Percentiles rank a stretch among this genome's conserved stretches.
Evolutionary conservation across 2,329 filamentous ascomycete genomes (phyloP).

Genomic region (Chaetomium sp.): DNA sequence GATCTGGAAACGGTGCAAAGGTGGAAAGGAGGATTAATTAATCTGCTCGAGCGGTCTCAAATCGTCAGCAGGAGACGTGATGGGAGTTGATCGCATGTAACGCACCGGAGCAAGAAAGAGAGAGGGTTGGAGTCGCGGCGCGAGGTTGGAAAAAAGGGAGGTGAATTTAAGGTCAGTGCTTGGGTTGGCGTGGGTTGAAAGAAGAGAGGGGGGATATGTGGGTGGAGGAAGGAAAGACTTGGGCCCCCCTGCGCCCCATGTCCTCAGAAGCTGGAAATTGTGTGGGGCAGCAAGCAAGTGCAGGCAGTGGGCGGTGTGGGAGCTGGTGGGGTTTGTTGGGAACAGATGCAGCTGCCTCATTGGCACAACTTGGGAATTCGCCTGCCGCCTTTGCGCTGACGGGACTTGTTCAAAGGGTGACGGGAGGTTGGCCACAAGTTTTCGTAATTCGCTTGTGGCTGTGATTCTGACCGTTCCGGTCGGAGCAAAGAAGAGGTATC

Average conservation of each 20-base stretch:
- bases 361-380: constrained; percentile 22
- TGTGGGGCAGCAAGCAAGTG: constrained; percentile 15
- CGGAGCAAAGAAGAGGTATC: neutral
- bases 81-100: constrained; percentile 17
- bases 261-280: constrained; percentile 14
- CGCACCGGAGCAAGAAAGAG: constrained; percentile 30
- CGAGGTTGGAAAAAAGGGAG: constrained; percentile 33
- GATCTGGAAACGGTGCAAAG: constrained; percentile 33
- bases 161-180: constrained; percentile 33
- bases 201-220: constrained; percentile 20
- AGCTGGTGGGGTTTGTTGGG: constrained; percentile 18
- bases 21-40: constrained; percentile 24
- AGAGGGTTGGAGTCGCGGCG: constrained; percentile 27
- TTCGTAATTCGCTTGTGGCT: constrained; percentile 22
- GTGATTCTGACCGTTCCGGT: neutral
- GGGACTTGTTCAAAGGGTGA: neutral
- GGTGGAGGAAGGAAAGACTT: constrained; percentile 24
- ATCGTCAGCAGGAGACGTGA: constrained; percentile 29
- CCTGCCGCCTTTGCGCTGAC: constrained; percentile 23
- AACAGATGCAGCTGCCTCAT: constrained; percentile 26
- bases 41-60: constrained; percentile 32
- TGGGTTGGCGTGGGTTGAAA: constrained; percentile 25
- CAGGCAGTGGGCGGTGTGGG: constrained; percentile 20
- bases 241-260: constrained; percentile 21
- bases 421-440: constrained; percentile 15